Evolutionary conservation across 768 basidiomycete species (phyloP), one percentile per base, ranked within the genome.

Genomic region (Cystobasidium onofrii): DNA sequence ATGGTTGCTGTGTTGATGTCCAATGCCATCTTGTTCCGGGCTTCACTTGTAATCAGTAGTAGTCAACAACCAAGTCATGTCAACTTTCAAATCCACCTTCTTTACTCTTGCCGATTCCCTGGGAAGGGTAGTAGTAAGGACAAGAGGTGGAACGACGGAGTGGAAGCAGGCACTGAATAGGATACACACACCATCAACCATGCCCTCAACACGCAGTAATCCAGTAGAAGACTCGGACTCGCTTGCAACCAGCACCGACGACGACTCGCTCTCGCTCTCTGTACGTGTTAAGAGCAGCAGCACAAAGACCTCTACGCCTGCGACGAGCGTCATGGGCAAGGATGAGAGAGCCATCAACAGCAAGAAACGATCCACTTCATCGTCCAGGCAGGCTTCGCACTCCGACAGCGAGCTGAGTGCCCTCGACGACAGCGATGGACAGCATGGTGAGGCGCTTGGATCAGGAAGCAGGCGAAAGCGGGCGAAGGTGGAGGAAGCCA

Each of bases 141-240:
- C n/a, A n/a, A n/a, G n/a, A 20, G n/a, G 46, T 15, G n/a, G 46
- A 50, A 50, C n/a, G n/a, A n/a, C n/a, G n/a, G n/a, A n/a, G n/a
- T n/a, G 46, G 46, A 50, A 50, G 46, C 46, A 27, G 12, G 57
- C 57, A 12, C 31, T 9, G 57, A 23, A 60, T 27, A 60, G 17
- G 2, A 12, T 60, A 20, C 46, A 50, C 46, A 50, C 46, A 50
- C 46, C 57, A 34, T 15, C 57, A n/a, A n/a, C n/a, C n/a, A 60
- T 60, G 57, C 17, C 57, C 9, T n/a, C 46, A 23, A 27, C 9
- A 27, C 9, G 54, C 9, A 60, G 6, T 6, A 15, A 60, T 4
- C 10, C 7, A 29, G 57, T 60, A 15, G 57, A 60, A 25, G 57
- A 60, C 57, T 60, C 57, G 25, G 57, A 60, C 57, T 60, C 57